phyloP scores from a whole-genome alignment of 495 filamentous ascomycete species.

The Hypoxylon lienhwacheense region DNA sequence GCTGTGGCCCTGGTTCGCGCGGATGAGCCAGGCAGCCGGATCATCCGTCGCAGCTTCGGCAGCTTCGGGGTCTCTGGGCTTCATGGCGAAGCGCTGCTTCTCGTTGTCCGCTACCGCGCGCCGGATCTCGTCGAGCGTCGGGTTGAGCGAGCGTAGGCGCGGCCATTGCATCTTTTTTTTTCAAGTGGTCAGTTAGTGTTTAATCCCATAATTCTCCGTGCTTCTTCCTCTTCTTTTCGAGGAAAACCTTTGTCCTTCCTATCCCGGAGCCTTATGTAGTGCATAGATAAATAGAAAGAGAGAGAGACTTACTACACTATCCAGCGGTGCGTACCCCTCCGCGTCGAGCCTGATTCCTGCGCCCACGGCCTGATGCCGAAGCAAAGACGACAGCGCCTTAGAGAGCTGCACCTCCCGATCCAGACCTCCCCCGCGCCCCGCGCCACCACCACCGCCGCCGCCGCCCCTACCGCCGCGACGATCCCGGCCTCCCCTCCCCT shows the following conservation, averaged over 20 bases:
- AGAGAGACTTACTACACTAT: slow-evolving; percentile 67
- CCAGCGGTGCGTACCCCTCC: slow-evolving; percentile 79
- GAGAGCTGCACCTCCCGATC: slow-evolving; percentile 69
- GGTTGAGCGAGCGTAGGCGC: slow-evolving; percentile 66
- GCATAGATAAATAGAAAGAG: slow-evolving; percentile 6
- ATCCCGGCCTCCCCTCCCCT: slow-evolving; percentile 13
- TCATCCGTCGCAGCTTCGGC: slow-evolving; percentile 36
- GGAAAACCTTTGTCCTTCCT: too few species aligned
- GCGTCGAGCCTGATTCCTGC: slow-evolving; percentile 74
- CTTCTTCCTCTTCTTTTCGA: too few species aligned
- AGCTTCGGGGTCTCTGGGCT: slow-evolving; percentile 43
- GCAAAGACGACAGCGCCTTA: slow-evolving; percentile 74
- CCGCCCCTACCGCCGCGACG: slow-evolving; percentile 33
- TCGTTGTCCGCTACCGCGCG: slow-evolving; percentile 73
- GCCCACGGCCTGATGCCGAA: slow-evolving; percentile 80
- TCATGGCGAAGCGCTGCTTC: slow-evolving; percentile 84
- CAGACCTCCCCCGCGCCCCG: slow-evolving; percentile 38
- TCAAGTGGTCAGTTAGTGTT: neutral
- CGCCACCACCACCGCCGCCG: slow-evolving; percentile 39
- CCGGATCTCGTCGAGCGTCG: slow-evolving; percentile 73
- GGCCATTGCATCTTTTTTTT: slow-evolving; percentile 65
- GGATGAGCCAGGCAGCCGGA: slow-evolving; percentile 77
- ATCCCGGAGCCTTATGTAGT: too few species aligned
- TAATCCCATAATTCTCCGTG: too few species aligned
- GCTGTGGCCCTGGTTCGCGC: slow-evolving; percentile 90